These are phyloP conservation scores for Citeromyces nyonsensis DNA, from an alignment of 805 yeast genomes.

Conservation along the genomic window DNA sequence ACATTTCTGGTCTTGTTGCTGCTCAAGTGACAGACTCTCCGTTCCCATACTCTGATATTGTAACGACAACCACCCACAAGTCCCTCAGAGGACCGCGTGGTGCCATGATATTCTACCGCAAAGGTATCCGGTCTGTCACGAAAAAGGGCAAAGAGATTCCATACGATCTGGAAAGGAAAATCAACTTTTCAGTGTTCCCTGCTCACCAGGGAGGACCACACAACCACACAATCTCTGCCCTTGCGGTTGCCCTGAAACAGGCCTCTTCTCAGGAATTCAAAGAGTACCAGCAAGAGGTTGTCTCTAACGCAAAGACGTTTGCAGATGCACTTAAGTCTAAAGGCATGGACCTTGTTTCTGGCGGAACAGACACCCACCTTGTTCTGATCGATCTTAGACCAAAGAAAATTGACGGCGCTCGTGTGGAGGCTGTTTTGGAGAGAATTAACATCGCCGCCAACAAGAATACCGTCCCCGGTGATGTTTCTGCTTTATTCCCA, in stretches of 20 bases:
- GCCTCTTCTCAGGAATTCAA: slow-evolving; percentile 80
- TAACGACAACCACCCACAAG: slow-evolving; percentile 95
- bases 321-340: slow-evolving; percentile 47
- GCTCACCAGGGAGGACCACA: slow-evolving; percentile 99
- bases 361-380: slow-evolving; percentile 93
- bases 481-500: slow-evolving; percentile 89
- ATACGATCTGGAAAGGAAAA: slow-evolving; percentile 80
- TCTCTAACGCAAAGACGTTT: slow-evolving; percentile 66
- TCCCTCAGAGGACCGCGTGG: slow-evolving; percentile 98
- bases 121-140: slow-evolving; percentile 73
- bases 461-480: slow-evolving; percentile 95
- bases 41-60: slow-evolving; percentile 85
- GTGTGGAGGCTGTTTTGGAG: slow-evolving; percentile 83
- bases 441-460: slow-evolving; percentile 86
- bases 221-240: slow-evolving; percentile 92
- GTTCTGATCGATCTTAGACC: slow-evolving; percentile 72
- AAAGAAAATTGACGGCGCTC: slow-evolving; percentile 84
- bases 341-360: slow-evolving; percentile 72
- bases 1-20: slow-evolving; percentile 89
- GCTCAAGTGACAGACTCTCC: slow-evolving; percentile 93
- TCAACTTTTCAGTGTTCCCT: slow-evolving; percentile 96
- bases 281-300: slow-evolving; percentile 71
- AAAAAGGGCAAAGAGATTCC: slow-evolving; percentile 76
- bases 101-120: slow-evolving; percentile 94
- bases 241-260: slow-evolving; percentile 91